Percentiles rank a stretch among this genome's conserved stretches.
Evolutionary conservation across 495 filamentous ascomycete species (phyloP).

Genomic region (Aspergillus wentii): DNA sequence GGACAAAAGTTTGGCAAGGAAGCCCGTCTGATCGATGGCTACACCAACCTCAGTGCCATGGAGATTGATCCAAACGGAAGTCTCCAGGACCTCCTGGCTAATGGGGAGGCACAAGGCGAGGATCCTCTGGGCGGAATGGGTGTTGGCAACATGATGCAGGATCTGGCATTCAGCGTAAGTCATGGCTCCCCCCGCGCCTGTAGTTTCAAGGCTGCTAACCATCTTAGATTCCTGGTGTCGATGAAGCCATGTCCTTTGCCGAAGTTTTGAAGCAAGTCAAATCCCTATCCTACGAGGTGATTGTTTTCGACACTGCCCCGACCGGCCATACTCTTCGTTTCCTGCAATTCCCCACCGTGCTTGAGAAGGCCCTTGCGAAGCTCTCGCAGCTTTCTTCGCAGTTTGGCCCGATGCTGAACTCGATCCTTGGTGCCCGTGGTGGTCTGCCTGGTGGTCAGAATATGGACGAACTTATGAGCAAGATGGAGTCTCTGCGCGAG

Average conservation of each 20-base stretch:
- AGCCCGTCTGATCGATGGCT: constrained; percentile 85
- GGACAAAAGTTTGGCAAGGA: constrained; percentile 99
- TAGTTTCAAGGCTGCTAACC: constrained; percentile 14
- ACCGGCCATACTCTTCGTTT: constrained; percentile 99
- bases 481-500: constrained; percentile 86
- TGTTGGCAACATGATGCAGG: constrained; percentile 72
- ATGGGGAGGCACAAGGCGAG: constrained; percentile 68
- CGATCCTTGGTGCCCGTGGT: constrained; percentile 75
- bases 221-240: constrained; percentile 87
- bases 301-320: constrained; percentile 98
- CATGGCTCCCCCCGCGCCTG: constrained; percentile 4
- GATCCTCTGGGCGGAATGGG: constrained; percentile 61
- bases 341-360: constrained; percentile 95
- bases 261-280: constrained; percentile 99
- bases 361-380: constrained; percentile 97
- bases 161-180: constrained; percentile 64
- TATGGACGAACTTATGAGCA: constrained; percentile 84
- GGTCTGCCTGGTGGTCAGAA: constrained; percentile 88
- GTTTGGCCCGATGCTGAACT: constrained; percentile 94
- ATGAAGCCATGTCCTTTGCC: constrained; percentile 99
- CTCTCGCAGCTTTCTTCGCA: constrained; percentile 88
- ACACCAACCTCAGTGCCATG: constrained; percentile 94
- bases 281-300: constrained; percentile 95
- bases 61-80: constrained; percentile 99
- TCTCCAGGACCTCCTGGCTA: constrained; percentile 88